phyloP scores from a whole-genome alignment of 345 rosid genomes.

The Rhizophora mangle region DNA sequence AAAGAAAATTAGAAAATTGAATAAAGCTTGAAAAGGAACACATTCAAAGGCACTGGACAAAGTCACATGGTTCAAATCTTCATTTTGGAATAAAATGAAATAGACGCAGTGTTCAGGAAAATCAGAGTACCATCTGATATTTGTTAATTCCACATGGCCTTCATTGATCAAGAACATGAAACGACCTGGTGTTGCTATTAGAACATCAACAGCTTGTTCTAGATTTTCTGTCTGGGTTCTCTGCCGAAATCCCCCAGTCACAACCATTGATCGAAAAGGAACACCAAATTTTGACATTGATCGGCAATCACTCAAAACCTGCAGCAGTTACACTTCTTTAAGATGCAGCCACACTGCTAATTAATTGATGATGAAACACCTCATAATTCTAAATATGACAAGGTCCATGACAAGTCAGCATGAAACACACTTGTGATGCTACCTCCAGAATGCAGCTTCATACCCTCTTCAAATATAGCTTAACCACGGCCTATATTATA shows the following conservation, averaged over 20 bases:
- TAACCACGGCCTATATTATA: too few relatives aligned
- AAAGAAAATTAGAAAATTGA: background rate
- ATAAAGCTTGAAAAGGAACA: background rate
- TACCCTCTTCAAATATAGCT: too few relatives aligned
- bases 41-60: background rate
- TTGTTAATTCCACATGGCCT: slow-evolving; percentile 58
- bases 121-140: slow-evolving; percentile 63
- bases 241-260: slow-evolving; percentile 87
- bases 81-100: slow-evolving; percentile 13
- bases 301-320: slow-evolving; percentile 80
- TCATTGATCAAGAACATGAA: slow-evolving; percentile 72
- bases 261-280: slow-evolving; percentile 88
- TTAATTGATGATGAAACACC: too few relatives aligned
- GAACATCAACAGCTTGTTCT: slow-evolving; percentile 72
- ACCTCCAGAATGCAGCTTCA: too few relatives aligned
- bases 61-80: background rate
- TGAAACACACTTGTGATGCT: too few relatives aligned
- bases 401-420: too few relatives aligned
- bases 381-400: too few relatives aligned
- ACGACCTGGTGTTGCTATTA: slow-evolving; percentile 97
- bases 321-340: slow-evolving; percentile 37
- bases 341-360: slow-evolving; percentile 1
- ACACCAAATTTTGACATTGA: slow-evolving; percentile 76
- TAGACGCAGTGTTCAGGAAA: slow-evolving; percentile 8
- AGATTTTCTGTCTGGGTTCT: slow-evolving; percentile 82